Base-by-base conservation (phyloP, 148 eudicot genomes). In the Vaccinium vitisidaea region DNA sequence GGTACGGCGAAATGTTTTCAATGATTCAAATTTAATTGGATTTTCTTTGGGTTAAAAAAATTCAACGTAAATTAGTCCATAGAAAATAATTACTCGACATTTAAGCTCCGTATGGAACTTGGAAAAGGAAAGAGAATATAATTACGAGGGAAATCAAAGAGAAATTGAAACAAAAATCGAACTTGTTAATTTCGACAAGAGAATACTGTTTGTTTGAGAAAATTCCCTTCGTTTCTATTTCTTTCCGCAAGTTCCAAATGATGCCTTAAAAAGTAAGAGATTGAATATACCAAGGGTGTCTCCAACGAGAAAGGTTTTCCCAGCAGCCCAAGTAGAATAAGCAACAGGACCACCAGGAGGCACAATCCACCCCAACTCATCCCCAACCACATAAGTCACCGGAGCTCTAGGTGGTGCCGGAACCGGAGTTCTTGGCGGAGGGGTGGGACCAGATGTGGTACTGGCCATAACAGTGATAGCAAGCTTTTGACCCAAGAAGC, bases 401-500 rank as follows among this genome's bases (percentile, higher is more conserved):
- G 81, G 54, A 4, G 74, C 77, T 23, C 81, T 82, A 9, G 84
- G 83, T 4, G 80, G 39, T 11, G 75, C 82, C 19, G 80, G 55
- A 76, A 8, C 3, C 21, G 13, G 30, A 76, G 12, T 23, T 5
- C 70, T 2, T 0, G 52, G 77, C 5, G 48, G 75, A 1, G 83
- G 43, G 12, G 49, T 19, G 12, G 85, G 81, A 23, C 81, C 75
- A 0, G 81, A 46, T 6, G 81, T 0, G 9, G 30, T 10, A 23
- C 70, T 21, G 65, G 65, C 65, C 70, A 23, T 0, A 23, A 65
- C 70, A n/a, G 32, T 23, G 70, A 65, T 65, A 21, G 70, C 87
- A 18, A 90, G 88, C 80, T 85, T 77, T 75, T 90, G 92, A 10
- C 92, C 92, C 0, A 67, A 39, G 59, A 27, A 11, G 61, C 92